phyloP scores from a whole-genome alignment of 371 early-diverging fungal species.

The Fennellomyces sp. region DNA sequence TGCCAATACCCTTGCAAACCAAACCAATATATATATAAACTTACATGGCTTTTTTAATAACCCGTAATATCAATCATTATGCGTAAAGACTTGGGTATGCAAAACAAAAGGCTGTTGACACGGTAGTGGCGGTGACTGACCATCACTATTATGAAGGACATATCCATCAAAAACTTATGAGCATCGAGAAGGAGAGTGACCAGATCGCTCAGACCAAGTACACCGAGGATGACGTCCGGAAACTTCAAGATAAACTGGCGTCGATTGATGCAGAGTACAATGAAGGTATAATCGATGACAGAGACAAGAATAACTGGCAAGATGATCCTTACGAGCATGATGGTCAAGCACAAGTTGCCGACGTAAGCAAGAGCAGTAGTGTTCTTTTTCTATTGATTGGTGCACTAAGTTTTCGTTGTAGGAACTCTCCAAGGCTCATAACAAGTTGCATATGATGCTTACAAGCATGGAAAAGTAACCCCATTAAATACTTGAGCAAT shows the following conservation, averaged over 20 bases:
- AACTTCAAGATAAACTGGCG: constrained; percentile 23
- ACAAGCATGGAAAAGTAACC: constrained; percentile 14
- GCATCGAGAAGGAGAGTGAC: constrained; percentile 15
- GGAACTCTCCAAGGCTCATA: constrained; percentile 26
- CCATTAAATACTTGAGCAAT: no score
- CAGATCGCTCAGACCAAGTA: constrained; percentile 13
- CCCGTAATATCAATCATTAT: neutral
- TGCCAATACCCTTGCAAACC: constrained; percentile 1
- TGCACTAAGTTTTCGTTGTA: neutral
- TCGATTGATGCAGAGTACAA: constrained; percentile 30
- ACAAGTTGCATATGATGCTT: constrained; percentile 24
- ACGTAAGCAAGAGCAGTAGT: constrained; percentile 6
- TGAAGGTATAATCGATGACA: constrained; percentile 27
- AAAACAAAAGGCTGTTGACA: no score
- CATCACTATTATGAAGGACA: constrained; percentile 3
- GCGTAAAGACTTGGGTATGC: constrained; percentile 1
- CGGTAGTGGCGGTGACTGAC: no score
- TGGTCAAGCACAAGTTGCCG: constrained; percentile 31
- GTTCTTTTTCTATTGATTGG: neutral
- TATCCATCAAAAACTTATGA: constrained; percentile 18
- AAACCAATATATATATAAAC: neutral
- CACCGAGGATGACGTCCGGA: constrained; percentile 14
- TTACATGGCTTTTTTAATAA: neutral
- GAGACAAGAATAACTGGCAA: neutral
- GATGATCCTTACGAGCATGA: constrained; percentile 32